phyloP scores from a whole-genome alignment of 1,139 yeast species.

The Entelexis paramagnoliae region DNA sequence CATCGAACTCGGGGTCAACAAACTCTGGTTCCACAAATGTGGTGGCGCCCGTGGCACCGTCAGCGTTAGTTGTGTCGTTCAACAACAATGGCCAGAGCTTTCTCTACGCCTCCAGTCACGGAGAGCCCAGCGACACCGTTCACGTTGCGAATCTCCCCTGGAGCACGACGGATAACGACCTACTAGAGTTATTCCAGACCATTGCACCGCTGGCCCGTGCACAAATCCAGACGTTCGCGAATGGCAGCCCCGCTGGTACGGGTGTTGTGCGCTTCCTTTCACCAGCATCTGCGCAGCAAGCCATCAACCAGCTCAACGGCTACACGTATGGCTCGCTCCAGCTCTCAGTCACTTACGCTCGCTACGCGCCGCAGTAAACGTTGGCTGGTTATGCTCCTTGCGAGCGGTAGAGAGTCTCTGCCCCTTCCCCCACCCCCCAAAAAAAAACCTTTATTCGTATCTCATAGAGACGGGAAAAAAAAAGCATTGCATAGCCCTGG shows the following conservation, averaged over 20 bases:
- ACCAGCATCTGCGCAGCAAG: slow-evolving; percentile 59
- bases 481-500: neutral
- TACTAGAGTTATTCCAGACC: slow-evolving; percentile 76
- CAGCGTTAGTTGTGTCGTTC: slow-evolving; percentile 24
- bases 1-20: neutral
- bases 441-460: neutral
- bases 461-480: neutral
- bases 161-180: slow-evolving; percentile 76
- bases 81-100: slow-evolving; percentile 21
- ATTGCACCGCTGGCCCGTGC: slow-evolving; percentile 70
- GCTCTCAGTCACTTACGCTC: slow-evolving; percentile 52
- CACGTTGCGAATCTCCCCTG: slow-evolving; percentile 68
- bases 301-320: slow-evolving; percentile 62
- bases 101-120: slow-evolving; percentile 42
- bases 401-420: neutral
- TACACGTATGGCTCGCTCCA: slow-evolving; percentile 80
- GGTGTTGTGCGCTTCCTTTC: slow-evolving; percentile 75
- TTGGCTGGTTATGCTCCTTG: no score
- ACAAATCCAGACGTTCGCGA: slow-evolving; percentile 56
- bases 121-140: slow-evolving; percentile 47
- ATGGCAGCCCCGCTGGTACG: slow-evolving; percentile 67
- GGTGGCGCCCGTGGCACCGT: neutral
- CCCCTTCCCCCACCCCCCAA: neutral
- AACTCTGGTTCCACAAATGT: neutral
- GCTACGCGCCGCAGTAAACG: slow-evolving; percentile 18